phyloP scores from a whole-genome alignment of 2,329 filamentous ascomycete genomes.

The Elsinoe perseae region DNA sequence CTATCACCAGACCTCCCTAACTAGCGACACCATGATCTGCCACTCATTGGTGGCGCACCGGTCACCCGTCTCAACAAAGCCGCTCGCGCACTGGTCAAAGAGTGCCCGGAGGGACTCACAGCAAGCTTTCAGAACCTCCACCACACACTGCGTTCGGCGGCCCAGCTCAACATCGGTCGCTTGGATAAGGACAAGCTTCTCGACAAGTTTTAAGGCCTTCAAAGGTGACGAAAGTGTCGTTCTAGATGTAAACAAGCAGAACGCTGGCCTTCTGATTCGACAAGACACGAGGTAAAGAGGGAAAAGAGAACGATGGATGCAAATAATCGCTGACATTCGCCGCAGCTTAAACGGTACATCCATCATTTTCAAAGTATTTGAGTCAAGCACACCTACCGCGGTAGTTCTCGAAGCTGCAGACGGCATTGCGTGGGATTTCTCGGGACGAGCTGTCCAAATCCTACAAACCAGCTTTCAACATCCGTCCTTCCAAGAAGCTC shows the following conservation, averaged over 20 bases:
- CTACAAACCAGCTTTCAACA: not conserved
- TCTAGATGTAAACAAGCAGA: conserved; percentile 10
- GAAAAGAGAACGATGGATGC: too few relatives aligned
- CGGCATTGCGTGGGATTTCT: conserved; percentile 54
- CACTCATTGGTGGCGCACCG: not conserved
- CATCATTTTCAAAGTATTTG: conserved; percentile 53
- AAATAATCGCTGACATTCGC: too few relatives aligned
- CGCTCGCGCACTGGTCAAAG: not conserved
- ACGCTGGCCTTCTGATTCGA: conserved; percentile 6
- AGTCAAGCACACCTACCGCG: conserved; percentile 48
- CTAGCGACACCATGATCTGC: not conserved
- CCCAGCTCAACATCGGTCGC: not conserved
- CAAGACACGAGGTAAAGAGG: not conserved
- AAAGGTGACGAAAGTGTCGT: not conserved
- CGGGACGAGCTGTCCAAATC: conserved; percentile 41
- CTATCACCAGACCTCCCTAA: conserved; percentile 16
- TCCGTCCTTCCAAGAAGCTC: conserved; percentile 38
- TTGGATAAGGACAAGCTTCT: not conserved
- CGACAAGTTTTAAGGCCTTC: not conserved
- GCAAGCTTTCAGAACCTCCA: not conserved
- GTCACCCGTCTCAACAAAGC: not conserved
- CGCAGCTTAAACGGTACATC: too few relatives aligned
- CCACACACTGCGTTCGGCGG: not conserved
- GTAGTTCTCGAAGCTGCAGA: conserved; percentile 45
- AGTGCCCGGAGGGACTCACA: not conserved